Percentiles rank a stretch among this genome's conserved stretches.
Conservation (phyloP, 2,329 filamentous ascomycete species). For the Pseudopithomyces maydicus region DNA sequence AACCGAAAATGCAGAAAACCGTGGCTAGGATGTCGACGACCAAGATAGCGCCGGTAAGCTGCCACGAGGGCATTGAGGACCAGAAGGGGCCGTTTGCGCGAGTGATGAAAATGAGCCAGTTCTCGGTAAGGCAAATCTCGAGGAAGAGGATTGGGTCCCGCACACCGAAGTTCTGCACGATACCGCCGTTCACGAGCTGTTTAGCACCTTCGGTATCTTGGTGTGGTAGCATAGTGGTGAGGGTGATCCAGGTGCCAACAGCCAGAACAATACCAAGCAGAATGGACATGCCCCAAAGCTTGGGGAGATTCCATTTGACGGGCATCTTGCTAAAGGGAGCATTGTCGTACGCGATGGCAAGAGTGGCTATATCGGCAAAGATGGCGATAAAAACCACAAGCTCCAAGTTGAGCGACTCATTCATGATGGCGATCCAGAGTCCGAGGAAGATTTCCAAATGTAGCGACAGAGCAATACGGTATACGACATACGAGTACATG, state of each 20-base stretch:
- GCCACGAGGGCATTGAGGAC: conserved; percentile 87
- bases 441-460: conserved; percentile 92
- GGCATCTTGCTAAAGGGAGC: conserved; percentile 83
- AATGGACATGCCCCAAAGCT: conserved; percentile 91
- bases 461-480: conserved; percentile 89
- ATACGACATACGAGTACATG: conserved; percentile 96
- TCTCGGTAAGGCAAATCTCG: conserved; percentile 87
- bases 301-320: conserved; percentile 94
- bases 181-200: conserved; percentile 73
- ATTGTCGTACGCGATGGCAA: conserved; percentile 93
- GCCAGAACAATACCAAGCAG: conserved; percentile 82
- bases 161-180: conserved; percentile 86
- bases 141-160: conserved; percentile 85
- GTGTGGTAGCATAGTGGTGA: conserved; percentile 77
- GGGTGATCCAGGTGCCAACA: conserved; percentile 83
- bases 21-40: conserved; percentile 84
- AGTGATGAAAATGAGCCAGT: conserved; percentile 96
- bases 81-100: conserved; percentile 92
- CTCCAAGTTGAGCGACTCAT: conserved; percentile 82
- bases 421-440: conserved; percentile 88
- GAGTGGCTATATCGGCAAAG: conserved; percentile 88
- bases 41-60: conserved; percentile 77
- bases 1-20: conserved; percentile 84
- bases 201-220: conserved; percentile 36
- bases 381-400: conserved; percentile 94